Conservation (phyloP, 345 rosid genomes). For the Ceriops tagal region DNA sequence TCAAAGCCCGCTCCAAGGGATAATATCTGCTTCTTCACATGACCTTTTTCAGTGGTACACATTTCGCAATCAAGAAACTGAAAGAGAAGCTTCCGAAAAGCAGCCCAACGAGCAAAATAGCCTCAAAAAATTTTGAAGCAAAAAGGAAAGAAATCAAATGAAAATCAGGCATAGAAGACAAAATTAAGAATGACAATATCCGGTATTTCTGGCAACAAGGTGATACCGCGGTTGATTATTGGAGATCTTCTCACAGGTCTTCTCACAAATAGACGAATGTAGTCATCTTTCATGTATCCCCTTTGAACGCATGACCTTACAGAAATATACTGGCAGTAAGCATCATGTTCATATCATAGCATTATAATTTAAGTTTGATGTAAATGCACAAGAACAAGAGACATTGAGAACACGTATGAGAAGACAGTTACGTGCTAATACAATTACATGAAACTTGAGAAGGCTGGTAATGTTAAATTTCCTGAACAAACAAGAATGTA, state of each 20-base stretch:
- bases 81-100: conserved; percentile 68
- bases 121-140: conserved; percentile 38
- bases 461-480: no score
- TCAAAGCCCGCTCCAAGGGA: conserved; percentile 98
- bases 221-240: conserved; percentile 80
- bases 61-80: conserved; percentile 65
- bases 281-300: conserved; percentile 93
- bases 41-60: conserved; percentile 24
- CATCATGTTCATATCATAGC: not conserved
- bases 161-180: not conserved
- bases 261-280: conserved; percentile 74
- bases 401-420: no score
- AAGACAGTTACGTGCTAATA: no score
- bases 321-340: conserved; percentile 2
- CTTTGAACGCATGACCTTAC: conserved; percentile 82
- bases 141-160: not conserved
- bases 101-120: conserved; percentile 96
- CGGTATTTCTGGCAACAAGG: not conserved
- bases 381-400: not conserved
- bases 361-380: not conserved
- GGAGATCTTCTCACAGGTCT: conserved; percentile 91
- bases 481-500: no score
- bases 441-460: no score
- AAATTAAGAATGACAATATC: not conserved
- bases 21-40: conserved; percentile 67